Evolutionary conservation across 1,284 basidiomycete species (phyloP), one percentile per base, ranked within the genome.

Genomic region (Ustilago loliicola): DNA sequence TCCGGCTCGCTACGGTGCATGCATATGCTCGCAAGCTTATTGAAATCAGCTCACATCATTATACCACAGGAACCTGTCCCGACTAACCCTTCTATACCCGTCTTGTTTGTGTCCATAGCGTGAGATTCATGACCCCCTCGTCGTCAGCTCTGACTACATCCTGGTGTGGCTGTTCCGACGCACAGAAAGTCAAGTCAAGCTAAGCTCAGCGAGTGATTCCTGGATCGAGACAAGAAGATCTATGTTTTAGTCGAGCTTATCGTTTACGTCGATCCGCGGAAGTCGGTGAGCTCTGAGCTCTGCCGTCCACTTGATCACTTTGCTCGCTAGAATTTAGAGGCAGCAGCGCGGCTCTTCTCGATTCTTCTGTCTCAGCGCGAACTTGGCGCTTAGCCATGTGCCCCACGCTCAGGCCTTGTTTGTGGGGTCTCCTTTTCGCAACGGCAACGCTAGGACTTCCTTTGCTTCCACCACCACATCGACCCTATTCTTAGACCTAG

Each of bases 231-330:
- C n/a, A n/a, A n/a, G n/a, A n/a, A n/a, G n/a, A n/a, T n/a, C n/a
- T n/a, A n/a, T 45, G 40, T 15, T 17, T 23, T 9, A 7, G 21
- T 50, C 13, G 25, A 50, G 48, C 48, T 29, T 55, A 38, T 64
- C 40, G 29, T 34, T 36, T 34, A n/a, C n/a, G 29, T 45, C 36
- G 56, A 52, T 30, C 25, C 40, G 52, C 34, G 36, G 63, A 17
- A 29, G 21, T 42, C 55, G 19, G 36, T 5, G 29, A n/a, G 21
- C 38, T 21, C n/a, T n/a, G n/a, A n/a, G n/a, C n/a, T n/a, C n/a
- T n/a, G 40, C 10, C 65, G 60, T 68, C 66, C 66, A 62, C 59
- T 60, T 68, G 60, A 62, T 68, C 60, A 48, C 60, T 30, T 27
- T 30, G 11, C 21, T 34, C 34, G 15, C 17, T 29, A 27, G 57